A percentile compares a stretch with the other conserved stretches of the same genome.
phyloP scores from a whole-genome alignment of 768 basidiomycete genomes.

The Crepidotus variabilis region DNA sequence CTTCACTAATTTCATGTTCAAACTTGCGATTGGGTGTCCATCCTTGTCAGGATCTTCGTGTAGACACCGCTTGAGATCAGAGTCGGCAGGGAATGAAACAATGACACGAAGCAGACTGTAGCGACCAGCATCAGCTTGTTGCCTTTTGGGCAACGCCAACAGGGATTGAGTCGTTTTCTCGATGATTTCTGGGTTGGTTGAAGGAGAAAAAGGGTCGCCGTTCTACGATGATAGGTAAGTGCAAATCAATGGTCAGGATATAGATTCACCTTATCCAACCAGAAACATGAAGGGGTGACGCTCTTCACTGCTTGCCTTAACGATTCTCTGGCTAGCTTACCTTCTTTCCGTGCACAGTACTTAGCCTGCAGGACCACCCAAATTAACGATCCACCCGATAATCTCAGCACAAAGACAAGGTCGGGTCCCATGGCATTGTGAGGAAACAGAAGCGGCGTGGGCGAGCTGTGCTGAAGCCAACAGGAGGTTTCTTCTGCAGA shows the following conservation, averaged over 20 bases:
- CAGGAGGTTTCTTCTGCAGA: slow-evolving; percentile 25
- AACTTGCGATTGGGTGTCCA: slow-evolving; percentile 34
- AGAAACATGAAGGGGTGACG: slow-evolving; percentile 39
- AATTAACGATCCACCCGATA: slow-evolving; percentile 29
- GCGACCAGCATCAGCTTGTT: slow-evolving; percentile 32
- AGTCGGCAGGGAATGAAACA: slow-evolving; percentile 37
- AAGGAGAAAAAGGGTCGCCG: slow-evolving; percentile 28
- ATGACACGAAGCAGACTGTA: slow-evolving; percentile 39
- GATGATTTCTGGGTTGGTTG: slow-evolving; percentile 27
- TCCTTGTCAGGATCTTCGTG: slow-evolving; percentile 35
- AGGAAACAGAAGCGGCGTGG: slow-evolving; percentile 38
- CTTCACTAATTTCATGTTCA: slow-evolving; percentile 39
- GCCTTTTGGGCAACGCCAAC: slow-evolving; percentile 28
- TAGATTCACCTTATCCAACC: slow-evolving; percentile 31
- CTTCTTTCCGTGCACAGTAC: slow-evolving; percentile 29
- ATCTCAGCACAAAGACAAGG: slow-evolving; percentile 33
- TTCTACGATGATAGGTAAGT: slow-evolving; percentile 21
- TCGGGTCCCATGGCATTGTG: slow-evolving; percentile 39
- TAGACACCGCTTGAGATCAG: slow-evolving; percentile 32
- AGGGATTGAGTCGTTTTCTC: slow-evolving; percentile 22
- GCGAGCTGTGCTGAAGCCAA: slow-evolving; percentile 31
- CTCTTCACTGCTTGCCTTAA: slow-evolving; percentile 36
- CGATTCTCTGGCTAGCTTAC: slow-evolving; percentile 22
- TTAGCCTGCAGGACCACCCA: slow-evolving; percentile 45
- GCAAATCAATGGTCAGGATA: neutral